Conservation (phyloP, 371 early-diverging fungal genomes). For the Capillidium heterosporum region DNA sequence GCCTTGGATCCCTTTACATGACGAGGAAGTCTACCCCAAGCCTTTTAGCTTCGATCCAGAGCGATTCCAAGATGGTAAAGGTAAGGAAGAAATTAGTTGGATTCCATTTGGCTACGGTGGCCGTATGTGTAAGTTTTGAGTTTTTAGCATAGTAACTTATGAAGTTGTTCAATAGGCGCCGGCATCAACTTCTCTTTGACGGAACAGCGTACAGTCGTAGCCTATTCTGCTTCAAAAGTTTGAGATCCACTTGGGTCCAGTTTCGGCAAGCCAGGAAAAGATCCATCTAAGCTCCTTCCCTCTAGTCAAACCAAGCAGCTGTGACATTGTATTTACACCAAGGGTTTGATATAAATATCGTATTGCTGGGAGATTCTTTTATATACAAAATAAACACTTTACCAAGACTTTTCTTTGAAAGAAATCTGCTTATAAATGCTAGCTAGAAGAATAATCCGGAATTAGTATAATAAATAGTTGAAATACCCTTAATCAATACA, state of each 20-base stretch:
- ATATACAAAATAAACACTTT: no score
- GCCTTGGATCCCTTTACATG: background rate
- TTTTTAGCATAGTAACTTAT: background rate
- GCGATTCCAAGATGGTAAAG: background rate
- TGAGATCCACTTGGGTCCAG: background rate
- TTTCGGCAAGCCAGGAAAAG: no score
- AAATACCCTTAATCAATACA: no score
- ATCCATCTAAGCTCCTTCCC: no score
- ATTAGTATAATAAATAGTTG: no score
- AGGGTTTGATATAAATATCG: no score
- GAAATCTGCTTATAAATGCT: no score
- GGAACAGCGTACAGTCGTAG: conserved; percentile 28
- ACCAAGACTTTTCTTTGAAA: no score
- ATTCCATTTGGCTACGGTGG: conserved; percentile 1
- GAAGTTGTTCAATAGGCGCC: conserved; percentile 8
- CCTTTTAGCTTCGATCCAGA: background rate
- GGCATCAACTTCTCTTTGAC: conserved; percentile 33
- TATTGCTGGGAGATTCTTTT: no score
- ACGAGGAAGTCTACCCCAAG: background rate
- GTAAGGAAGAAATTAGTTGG: background rate
- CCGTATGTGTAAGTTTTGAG: background rate
- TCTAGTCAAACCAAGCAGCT: no score
- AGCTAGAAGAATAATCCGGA: no score
- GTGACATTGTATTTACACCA: no score
- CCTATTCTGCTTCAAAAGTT: conserved; percentile 15